A percentile compares a stretch with the other conserved stretches of the same genome.
Conservation (phyloP, 306 rosid species). For the Cucurbita ficifolia region DNA sequence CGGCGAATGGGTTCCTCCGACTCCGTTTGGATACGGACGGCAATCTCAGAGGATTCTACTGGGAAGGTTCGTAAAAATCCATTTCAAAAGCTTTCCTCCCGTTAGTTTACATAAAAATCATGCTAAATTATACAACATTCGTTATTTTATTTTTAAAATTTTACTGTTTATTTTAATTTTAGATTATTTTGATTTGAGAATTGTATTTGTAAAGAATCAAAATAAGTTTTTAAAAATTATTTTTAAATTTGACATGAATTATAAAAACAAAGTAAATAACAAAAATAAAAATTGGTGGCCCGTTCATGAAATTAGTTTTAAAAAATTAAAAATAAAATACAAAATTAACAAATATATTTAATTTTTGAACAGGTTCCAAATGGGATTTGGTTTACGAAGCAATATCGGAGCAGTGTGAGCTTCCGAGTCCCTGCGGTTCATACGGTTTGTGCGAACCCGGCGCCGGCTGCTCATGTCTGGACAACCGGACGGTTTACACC, state of each 20-base stretch:
- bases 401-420: conserved; percentile 40
- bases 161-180: too few species aligned
- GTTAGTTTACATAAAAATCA: background rate
- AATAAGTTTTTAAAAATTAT: too few species aligned
- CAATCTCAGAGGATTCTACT: conserved; percentile 52
- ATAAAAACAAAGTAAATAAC: too few species aligned
- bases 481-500: conserved; percentile 30
- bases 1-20: conserved; percentile 22
- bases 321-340: too few species aligned
- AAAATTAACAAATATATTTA: background rate
- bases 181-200: too few species aligned
- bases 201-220: too few species aligned
- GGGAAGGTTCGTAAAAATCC: conserved; percentile 29
- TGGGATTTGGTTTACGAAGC: conserved; percentile 53
- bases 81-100: background rate
- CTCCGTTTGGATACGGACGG: conserved; percentile 61
- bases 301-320: too few species aligned
- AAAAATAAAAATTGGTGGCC: too few species aligned
- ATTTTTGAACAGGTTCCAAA: background rate
- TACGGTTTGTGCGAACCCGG: conserved; percentile 63
- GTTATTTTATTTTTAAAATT: too few species aligned
- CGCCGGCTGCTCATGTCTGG: conserved; percentile 53
- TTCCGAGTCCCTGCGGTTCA: conserved; percentile 65
- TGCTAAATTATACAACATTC: background rate
- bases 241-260: too few species aligned